phyloP scores from a whole-genome alignment of 2,329 filamentous ascomycete genomes.

The Fusarium zealandicum region DNA sequence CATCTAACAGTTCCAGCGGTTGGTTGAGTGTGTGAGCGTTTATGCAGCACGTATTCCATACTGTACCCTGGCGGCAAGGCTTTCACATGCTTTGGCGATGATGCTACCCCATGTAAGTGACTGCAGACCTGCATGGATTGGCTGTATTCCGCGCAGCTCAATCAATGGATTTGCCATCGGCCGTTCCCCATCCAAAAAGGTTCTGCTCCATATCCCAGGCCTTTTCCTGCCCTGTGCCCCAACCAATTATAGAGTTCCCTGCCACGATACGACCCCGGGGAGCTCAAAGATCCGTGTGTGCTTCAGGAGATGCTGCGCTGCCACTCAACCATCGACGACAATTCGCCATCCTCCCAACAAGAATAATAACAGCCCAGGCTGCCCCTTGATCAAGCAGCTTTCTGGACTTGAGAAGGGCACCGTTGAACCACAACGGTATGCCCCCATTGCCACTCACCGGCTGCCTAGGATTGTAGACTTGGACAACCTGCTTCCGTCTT shows the following conservation, averaged over 20 bases:
- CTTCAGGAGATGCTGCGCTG: no score
- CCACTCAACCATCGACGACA: neutral
- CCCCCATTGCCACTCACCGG: slow-evolving; percentile 23
- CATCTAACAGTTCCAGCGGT: slow-evolving; percentile 18
- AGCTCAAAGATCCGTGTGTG: neutral
- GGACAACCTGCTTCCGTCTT: neutral
- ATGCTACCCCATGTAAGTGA: no score
- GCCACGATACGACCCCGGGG: slow-evolving; percentile 13
- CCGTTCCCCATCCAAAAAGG: slow-evolving; percentile 7
- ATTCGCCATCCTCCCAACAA: slow-evolving; percentile 19
- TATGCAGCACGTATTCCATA: no score
- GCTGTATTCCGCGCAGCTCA: neutral
- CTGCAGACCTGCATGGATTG: slow-evolving; percentile 3
- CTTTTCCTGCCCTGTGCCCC: slow-evolving; percentile 2
- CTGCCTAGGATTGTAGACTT: neutral
- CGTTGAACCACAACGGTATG: no score
- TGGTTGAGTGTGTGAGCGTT: slow-evolving; percentile 20
- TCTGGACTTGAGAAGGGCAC: no score
- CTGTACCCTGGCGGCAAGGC: no score
- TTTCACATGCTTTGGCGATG: neutral
- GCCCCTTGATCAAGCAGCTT: no score
- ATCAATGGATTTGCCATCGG: no score
- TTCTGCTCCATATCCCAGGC: neutral
- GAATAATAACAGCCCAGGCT: neutral
- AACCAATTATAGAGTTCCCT: slow-evolving; percentile 24